Evolutionary conservation across 106 monocot genomes (phyloP).

Genomic region (Dendrobium chrysotoxum): DNA sequence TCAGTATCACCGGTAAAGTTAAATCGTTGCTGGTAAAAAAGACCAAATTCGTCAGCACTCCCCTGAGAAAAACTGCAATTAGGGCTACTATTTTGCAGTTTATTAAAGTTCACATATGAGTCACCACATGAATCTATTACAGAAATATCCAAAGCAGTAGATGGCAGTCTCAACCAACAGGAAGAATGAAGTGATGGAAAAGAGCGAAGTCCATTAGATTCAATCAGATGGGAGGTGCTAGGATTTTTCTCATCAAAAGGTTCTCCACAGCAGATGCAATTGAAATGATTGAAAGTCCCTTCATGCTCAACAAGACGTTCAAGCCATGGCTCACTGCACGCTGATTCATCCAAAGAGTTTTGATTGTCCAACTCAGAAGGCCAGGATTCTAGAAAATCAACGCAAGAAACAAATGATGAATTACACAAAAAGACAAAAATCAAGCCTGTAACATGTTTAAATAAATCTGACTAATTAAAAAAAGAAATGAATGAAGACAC

Average conservation of each 20-base stretch:
- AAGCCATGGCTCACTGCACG: not conserved
- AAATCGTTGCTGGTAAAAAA: not conserved
- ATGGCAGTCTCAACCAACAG: constrained; percentile 16
- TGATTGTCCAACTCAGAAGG: constrained; percentile 1
- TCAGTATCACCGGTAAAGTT: constrained; percentile 4
- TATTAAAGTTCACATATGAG: constrained; percentile 17
- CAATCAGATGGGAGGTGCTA: constrained; percentile 1
- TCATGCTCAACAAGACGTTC: not conserved
- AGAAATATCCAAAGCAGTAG: not conserved
- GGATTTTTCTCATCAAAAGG: constrained; percentile 4
- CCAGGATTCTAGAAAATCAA: constrained; percentile 4
- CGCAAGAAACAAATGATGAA: not conserved
- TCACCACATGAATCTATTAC: constrained; percentile 11
- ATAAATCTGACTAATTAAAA: not conserved
- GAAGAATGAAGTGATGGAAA: constrained; percentile 2
- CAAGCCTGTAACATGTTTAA: not conserved
- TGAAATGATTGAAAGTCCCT: constrained; percentile 9
- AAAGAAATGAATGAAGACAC: not conserved
- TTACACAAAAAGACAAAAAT: not conserved
- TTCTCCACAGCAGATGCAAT: constrained; percentile 1
- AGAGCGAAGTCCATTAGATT: constrained; percentile 5
- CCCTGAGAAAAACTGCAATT: constrained; percentile 1
- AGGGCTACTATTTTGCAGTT: constrained; percentile 14
- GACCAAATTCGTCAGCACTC: constrained; percentile 6
- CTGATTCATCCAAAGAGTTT: constrained; percentile 8